Base-by-base conservation (phyloP, 495 filamentous ascomycete species). In the Penicillium cataractarum region DNA sequence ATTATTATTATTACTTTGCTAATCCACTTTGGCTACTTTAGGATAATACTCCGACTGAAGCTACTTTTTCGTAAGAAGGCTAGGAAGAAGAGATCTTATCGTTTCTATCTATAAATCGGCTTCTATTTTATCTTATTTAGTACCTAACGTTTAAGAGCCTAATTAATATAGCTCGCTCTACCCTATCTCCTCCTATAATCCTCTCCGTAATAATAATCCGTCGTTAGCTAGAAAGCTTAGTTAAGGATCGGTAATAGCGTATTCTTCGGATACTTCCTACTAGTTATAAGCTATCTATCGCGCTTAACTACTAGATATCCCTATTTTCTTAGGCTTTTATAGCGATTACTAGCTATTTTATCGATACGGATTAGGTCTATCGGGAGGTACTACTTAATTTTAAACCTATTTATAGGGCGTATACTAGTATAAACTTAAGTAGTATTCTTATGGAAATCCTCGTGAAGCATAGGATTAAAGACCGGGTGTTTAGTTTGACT, bases 271-370 rank as follows among this genome's bases (percentile, higher is more conserved):
- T 21, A 6, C n/a, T 59, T 24, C 57, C 29, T 3, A 6, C 4
- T n/a, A 13, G 15, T 13, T 50, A 19, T 31, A 22, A 50, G 39
- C 35, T 67, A n/a, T 66, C 33, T 10, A 60, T 66, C 32, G 21
- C 37, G 51, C 46, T 66, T 13, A 31, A 66, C 37, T 60, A 27
- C 52, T 66, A n/a, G 56, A 66, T 21, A 49, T 66, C 59, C 24
- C 50, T 22, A 55, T 62, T 62, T 33, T 61, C 26, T 13, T n/a
- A 58, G 19, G 60, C 54, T 63, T 63, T 51, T n/a, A 63, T 53
- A 31, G 54, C 44, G 6, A 62, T 62, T 22, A 62, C 29, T 15
- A 19, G 42, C 52, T 58, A 58, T 48, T 58, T 58, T 33, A 58
- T 58, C 33, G n/a, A 58, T 35, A 9, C n/a, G 35, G 31, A 58